Evolutionary conservation across 441 rosid species (phyloP).

Genomic region (Euphorbia celastroides): DNA sequence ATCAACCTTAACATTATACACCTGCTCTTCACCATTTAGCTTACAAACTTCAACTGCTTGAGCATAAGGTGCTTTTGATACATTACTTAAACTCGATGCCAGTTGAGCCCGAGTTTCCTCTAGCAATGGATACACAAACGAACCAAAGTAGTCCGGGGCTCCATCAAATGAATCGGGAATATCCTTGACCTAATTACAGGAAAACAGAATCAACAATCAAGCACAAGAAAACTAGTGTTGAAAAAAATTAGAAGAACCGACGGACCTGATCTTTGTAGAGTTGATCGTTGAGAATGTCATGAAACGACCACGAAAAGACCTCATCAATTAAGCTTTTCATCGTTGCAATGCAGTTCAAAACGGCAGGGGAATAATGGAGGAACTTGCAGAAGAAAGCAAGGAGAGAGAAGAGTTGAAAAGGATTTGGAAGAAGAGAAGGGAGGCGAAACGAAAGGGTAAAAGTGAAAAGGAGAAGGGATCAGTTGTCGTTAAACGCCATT

Average conservation of each 20-base stretch:
- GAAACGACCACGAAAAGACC: slow-evolving; percentile 31
- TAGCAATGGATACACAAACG: slow-evolving; percentile 23
- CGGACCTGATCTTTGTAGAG: slow-evolving; percentile 25
- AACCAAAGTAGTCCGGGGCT: slow-evolving; percentile 17
- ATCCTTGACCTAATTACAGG: slow-evolving; percentile 14
- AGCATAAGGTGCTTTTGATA: slow-evolving; percentile 14
- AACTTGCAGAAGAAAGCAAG: neutral
- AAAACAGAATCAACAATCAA: neutral
- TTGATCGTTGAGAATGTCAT: slow-evolving; percentile 21
- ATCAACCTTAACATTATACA: slow-evolving; percentile 26
- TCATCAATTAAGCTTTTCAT: slow-evolving; percentile 6
- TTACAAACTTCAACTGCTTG: neutral
- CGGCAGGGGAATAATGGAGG: neutral
- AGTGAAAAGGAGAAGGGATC: neutral
- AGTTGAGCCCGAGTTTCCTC: slow-evolving; percentile 26
- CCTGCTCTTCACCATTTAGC: neutral
- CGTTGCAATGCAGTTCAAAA: neutral
- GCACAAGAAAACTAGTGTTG: neutral
- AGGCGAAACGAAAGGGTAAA: neutral
- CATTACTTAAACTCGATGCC: neutral
- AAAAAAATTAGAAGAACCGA: slow-evolving; percentile 14
- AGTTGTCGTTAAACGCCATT: neutral
- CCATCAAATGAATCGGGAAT: slow-evolving; percentile 23
- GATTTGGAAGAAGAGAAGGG: neutral
- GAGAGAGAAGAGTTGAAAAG: neutral